phyloP scores from a whole-genome alignment of 306 rosid genomes.

The Trichosanthes cucumerina region DNA sequence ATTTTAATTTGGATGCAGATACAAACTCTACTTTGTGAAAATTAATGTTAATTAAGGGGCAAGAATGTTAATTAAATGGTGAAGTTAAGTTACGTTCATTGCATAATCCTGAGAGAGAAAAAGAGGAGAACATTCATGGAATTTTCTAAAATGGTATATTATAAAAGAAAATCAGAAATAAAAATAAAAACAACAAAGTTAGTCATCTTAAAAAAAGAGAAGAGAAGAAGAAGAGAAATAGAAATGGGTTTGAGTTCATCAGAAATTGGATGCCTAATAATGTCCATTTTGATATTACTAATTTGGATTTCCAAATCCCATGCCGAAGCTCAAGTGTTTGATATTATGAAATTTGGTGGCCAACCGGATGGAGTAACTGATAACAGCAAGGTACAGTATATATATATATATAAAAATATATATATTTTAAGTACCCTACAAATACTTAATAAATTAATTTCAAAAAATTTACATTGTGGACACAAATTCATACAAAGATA shows the following conservation, averaged over 20 bases:
- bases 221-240: background rate
- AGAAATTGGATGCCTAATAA: background rate
- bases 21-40: too few species aligned
- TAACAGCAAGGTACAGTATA: constrained; percentile 18
- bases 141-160: too few species aligned
- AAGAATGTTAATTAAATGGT: background rate
- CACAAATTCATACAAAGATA: too few species aligned
- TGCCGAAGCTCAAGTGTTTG: constrained; percentile 3
- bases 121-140: background rate
- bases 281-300: background rate
- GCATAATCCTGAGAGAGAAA: background rate
- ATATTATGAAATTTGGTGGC: constrained; percentile 10
- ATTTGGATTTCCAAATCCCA: background rate
- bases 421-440: background rate
- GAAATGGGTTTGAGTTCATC: background rate
- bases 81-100: background rate
- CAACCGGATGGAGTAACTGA: constrained; percentile 19
- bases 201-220: background rate
- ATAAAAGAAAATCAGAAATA: too few species aligned
- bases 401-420: too few species aligned
- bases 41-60: too few species aligned
- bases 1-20: too few species aligned
- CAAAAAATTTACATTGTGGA: too few species aligned
- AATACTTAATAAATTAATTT: too few species aligned
- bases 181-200: too few species aligned